A percentile compares a stretch with the other conserved stretches of the same genome.
Evolutionary conservation across 2,329 filamentous ascomycete species (phyloP).

Genomic region (Colletotrichum sp.): DNA sequence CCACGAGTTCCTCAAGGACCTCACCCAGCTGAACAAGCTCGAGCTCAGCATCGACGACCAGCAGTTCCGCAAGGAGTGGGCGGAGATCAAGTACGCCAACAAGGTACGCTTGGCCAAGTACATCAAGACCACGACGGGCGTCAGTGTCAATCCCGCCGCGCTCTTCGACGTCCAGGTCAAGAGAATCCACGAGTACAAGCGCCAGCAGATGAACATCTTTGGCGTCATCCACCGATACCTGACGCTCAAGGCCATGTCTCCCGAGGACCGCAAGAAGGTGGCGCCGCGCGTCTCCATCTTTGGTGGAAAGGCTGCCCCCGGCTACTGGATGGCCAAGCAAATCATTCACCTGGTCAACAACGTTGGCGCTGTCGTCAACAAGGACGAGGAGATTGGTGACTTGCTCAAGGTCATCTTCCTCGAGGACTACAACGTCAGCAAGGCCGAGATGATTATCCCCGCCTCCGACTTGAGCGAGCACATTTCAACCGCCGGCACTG

Average conservation of each 20-base stretch:
- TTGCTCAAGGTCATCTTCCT: slow-evolving; percentile 96
- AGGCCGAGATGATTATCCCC: slow-evolving; percentile 94
- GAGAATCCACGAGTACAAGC: slow-evolving; percentile 99
- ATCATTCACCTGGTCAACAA: slow-evolving; percentile 97
- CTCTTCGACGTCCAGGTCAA: slow-evolving; percentile 99
- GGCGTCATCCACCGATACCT: slow-evolving; percentile 96
- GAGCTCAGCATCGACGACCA: slow-evolving; percentile 86
- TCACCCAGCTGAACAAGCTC: slow-evolving; percentile 84
- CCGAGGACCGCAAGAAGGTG: slow-evolving; percentile 85
- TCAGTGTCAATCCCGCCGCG: slow-evolving; percentile 84
- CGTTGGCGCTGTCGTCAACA: slow-evolving; percentile 89
- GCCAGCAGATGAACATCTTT: slow-evolving; percentile 98
- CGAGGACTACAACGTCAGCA: slow-evolving; percentile 99
- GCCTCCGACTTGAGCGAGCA: slow-evolving; percentile 98
- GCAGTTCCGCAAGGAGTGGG: slow-evolving; percentile 91
- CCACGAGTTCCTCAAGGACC: slow-evolving; percentile 85
- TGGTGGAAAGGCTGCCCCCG: slow-evolving; percentile 95
- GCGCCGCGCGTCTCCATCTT: slow-evolving; percentile 93
- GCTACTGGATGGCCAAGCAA: slow-evolving; percentile 99
- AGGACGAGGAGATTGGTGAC: slow-evolving; percentile 89
- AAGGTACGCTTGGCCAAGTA: slow-evolving; percentile 91
- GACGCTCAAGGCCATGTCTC: slow-evolving; percentile 81
- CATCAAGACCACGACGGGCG: slow-evolving; percentile 81
- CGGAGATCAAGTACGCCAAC: slow-evolving; percentile 95
- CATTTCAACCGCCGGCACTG: slow-evolving; percentile 96